Evolutionary conservation across 768 basidiomycete species (phyloP).

Genomic region (Tremella yokohamensis): DNA sequence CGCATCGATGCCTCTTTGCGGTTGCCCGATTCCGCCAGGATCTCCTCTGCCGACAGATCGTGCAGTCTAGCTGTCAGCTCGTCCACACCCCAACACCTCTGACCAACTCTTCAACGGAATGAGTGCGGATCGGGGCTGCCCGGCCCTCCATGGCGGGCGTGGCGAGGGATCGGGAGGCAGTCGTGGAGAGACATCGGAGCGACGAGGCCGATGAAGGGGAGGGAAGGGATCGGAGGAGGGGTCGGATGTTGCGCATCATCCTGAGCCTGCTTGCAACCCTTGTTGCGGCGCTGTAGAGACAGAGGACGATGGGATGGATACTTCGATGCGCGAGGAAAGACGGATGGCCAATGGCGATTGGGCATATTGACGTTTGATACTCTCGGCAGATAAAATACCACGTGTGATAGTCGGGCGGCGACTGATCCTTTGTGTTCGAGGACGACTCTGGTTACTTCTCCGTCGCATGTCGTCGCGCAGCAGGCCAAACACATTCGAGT

Average conservation of each 20-base stretch:
- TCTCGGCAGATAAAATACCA: no score
- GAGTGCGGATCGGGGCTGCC: slow-evolving; percentile 36
- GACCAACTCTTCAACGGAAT: slow-evolving; percentile 50
- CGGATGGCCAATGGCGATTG: not conserved
- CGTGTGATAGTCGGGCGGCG: no score
- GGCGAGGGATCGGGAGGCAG: slow-evolving; percentile 34
- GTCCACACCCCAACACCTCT: not conserved
- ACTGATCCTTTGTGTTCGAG: no score
- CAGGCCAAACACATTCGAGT: no score
- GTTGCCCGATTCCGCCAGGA: slow-evolving; percentile 69
- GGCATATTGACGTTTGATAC: not conserved
- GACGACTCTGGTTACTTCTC: no score
- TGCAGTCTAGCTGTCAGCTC: slow-evolving; percentile 54
- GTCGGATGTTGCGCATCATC: slow-evolving; percentile 31
- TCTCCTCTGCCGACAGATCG: slow-evolving; percentile 70
- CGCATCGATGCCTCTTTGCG: slow-evolving; percentile 75
- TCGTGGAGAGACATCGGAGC: slow-evolving; percentile 23
- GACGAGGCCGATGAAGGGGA: slow-evolving; percentile 13
- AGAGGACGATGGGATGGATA: not conserved
- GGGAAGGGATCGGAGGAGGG: slow-evolving; percentile 19
- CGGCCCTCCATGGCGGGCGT: slow-evolving; percentile 34
- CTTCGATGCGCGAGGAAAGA: not conserved
- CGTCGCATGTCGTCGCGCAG: no score
- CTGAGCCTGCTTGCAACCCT: slow-evolving; percentile 1
- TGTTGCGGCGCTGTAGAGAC: not conserved